Conservation (phyloP, 2,329 filamentous ascomycete genomes). For the Talaromyces atroroseus region DNA sequence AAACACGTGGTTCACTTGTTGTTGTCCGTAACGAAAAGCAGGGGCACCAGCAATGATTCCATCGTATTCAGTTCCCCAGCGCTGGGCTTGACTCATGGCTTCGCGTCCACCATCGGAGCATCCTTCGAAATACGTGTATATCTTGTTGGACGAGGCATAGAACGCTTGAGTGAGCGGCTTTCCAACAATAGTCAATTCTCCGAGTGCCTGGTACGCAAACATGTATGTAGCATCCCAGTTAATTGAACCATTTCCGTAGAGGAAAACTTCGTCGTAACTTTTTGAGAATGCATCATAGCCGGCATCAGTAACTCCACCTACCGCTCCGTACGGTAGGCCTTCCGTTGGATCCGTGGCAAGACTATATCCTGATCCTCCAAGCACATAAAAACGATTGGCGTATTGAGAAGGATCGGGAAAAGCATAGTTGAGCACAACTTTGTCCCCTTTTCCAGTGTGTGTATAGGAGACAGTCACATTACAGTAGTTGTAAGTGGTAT, state of each 20-base stretch:
- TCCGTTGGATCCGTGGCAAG: slow-evolving; percentile 35
- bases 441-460: slow-evolving; percentile 38
- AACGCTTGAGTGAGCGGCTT: not conserved
- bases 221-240: slow-evolving; percentile 9
- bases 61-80: slow-evolving; percentile 39
- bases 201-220: slow-evolving; percentile 8
- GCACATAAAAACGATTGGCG: slow-evolving; percentile 43
- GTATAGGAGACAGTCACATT: slow-evolving; percentile 41
- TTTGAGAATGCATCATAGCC: slow-evolving; percentile 42
- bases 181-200: slow-evolving; percentile 2
- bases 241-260: slow-evolving; percentile 19
- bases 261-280: slow-evolving; percentile 33
- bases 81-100: slow-evolving; percentile 41
- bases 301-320: slow-evolving; percentile 37
- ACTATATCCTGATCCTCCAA: slow-evolving; percentile 42
- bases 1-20: slow-evolving; percentile 7
- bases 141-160: not conserved
- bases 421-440: slow-evolving; percentile 33
- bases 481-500: slow-evolving; percentile 25
- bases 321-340: slow-evolving; percentile 40
- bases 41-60: slow-evolving; percentile 4
- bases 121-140: slow-evolving; percentile 44
- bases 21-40: slow-evolving; percentile 4
- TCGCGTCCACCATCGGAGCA: slow-evolving; percentile 43
- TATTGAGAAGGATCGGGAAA: slow-evolving; percentile 34